phyloP scores from a whole-genome alignment of 257 asterid species.

The Rubia yunnanensis region DNA sequence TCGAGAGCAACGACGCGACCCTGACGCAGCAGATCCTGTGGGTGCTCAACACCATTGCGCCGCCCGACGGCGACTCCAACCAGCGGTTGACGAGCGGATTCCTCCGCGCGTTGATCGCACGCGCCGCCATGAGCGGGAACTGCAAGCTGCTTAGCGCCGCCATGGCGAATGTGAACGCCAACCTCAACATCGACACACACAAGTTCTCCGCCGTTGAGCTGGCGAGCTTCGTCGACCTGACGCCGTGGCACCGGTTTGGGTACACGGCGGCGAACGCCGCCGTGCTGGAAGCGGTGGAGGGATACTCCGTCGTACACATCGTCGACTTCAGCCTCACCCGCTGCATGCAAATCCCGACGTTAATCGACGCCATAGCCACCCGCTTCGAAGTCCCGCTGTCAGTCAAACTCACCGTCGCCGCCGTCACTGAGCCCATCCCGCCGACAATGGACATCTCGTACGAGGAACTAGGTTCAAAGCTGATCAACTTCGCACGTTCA shows the following conservation, averaged over 20 bases:
- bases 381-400: constrained; percentile 57
- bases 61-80: constrained; percentile 78
- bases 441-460: constrained; percentile 74
- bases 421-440: constrained; percentile 51
- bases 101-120: constrained; percentile 79
- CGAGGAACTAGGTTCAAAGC: constrained; percentile 61
- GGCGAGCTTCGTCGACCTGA: constrained; percentile 74
- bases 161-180: constrained; percentile 37
- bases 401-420: constrained; percentile 67
- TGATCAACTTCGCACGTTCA: constrained; percentile 71
- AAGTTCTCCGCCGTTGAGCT: constrained; percentile 74
- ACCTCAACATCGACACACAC: constrained; percentile 31
- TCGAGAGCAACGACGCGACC: constrained; percentile 82
- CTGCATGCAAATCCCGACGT: constrained; percentile 96
- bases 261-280: constrained; percentile 87
- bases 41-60: constrained; percentile 93
- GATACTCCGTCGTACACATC: constrained; percentile 52
- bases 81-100: constrained; percentile 44
- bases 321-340: constrained; percentile 79
- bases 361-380: constrained; percentile 57
- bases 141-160: constrained; percentile 59
- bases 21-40: constrained; percentile 86
- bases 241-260: constrained; percentile 98
- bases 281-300: constrained; percentile 65
- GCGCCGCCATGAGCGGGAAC: constrained; percentile 57